These are phyloP conservation scores for Ormosia semicastrata DNA, from an alignment of 306 rosid species.

Conservation along the genomic window DNA sequence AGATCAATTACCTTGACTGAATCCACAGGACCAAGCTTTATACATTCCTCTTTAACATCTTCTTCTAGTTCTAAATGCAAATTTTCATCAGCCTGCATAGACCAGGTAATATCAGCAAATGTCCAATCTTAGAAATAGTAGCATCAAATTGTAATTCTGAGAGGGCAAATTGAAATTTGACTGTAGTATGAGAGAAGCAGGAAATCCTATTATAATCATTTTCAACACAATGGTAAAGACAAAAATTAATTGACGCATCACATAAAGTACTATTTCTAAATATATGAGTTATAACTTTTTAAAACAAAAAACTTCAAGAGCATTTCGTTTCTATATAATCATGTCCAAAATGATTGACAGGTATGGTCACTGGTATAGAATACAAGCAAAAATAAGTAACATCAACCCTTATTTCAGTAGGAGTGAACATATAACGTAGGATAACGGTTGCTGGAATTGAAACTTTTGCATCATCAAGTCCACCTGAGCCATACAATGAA, in stretches of 20 bases:
- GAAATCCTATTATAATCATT: background rate
- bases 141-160: background rate
- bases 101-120: conserved; percentile 26
- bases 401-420: conserved; percentile 82
- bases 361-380: conserved; percentile 13
- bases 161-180: conserved; percentile 10
- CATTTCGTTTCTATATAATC: conserved; percentile 1
- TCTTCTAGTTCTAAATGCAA: conserved; percentile 69
- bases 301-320: background rate
- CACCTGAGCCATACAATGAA: conserved; percentile 55
- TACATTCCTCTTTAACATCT: conserved; percentile 87
- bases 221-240: background rate
- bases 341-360: conserved; percentile 4
- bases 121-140: conserved; percentile 20
- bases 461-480: conserved; percentile 83
- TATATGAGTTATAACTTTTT: background rate
- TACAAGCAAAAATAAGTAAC: conserved; percentile 7
- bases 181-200: background rate
- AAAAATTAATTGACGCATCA: background rate
- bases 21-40: conserved; percentile 83
- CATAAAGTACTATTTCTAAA: background rate
- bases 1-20: conserved; percentile 63
- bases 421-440: conserved; percentile 84
- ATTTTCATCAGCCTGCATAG: conserved; percentile 76
- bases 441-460: conserved; percentile 78